Conservation (phyloP, 257 asterid genomes). For the Scutellaria minor region DNA sequence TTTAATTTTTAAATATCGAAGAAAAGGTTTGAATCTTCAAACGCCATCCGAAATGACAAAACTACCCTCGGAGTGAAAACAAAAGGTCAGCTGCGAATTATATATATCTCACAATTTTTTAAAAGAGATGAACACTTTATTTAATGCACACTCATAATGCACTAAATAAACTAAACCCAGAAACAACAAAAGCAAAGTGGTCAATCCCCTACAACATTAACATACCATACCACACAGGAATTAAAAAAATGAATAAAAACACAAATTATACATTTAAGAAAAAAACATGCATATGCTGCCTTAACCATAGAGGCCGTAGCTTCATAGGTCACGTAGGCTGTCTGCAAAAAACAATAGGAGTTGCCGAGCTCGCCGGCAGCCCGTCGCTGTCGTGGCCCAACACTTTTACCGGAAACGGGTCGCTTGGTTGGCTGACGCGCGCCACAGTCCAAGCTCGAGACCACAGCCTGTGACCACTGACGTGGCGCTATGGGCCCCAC, state of each 20-base stretch:
- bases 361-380: conserved; percentile 65
- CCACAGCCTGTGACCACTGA: conserved; percentile 44
- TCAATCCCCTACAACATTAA: conserved; percentile 8
- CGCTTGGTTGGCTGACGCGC: conserved; percentile 59
- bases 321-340: conserved; percentile 42
- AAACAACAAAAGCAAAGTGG: conserved; percentile 17
- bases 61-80: neutral
- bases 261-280: neutral
- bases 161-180: conserved; percentile 9
- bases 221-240: neutral
- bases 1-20: no score
- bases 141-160: conserved; percentile 33
- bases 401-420: conserved; percentile 70
- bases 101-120: no score
- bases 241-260: neutral
- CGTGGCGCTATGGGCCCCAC: conserved; percentile 58
- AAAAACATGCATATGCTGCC: conserved; percentile 36
- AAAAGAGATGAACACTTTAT: neutral
- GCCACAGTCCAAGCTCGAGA: conserved; percentile 38
- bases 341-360: conserved; percentile 37
- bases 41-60: neutral
- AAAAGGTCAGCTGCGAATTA: neutral
- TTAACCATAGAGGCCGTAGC: conserved; percentile 22
- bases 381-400: conserved; percentile 74
- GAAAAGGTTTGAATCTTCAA: no score